These are phyloP conservation scores for Exophiala xenobiotica DNA, from an alignment of 2,329 filamentous ascomycete species.

Conservation along the genomic window DNA sequence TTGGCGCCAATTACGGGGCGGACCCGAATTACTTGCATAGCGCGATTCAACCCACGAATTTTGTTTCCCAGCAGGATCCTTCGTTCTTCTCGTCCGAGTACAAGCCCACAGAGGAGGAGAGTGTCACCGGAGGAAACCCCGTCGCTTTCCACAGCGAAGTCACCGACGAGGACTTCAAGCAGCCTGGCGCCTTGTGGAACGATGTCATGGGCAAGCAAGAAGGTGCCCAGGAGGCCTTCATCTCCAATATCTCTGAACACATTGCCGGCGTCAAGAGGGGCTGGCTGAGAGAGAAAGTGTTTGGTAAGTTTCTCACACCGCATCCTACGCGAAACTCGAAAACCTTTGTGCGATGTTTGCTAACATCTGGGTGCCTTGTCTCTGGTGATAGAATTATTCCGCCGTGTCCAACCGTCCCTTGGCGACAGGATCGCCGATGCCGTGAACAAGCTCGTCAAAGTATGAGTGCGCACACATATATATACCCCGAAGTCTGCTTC, in stretches of 20 bases:
- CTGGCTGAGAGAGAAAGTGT: conserved; percentile 60
- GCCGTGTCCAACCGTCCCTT: conserved; percentile 10
- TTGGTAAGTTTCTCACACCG: conserved; percentile 35
- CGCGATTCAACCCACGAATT: conserved; percentile 24
- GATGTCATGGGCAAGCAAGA: conserved; percentile 39
- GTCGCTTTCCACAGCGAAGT: conserved; percentile 41
- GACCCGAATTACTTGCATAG: conserved; percentile 56
- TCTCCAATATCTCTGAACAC: conserved; percentile 60
- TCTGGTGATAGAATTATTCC: conserved; percentile 12
- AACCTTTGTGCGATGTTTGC: no score
- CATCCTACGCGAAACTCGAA: no score
- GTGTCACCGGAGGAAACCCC: conserved; percentile 34
- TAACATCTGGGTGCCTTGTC: no score
- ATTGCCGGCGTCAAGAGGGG: conserved; percentile 56
- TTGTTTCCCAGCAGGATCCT: not conserved
- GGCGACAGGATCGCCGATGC: no score
- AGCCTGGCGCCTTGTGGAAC: conserved; percentile 46
- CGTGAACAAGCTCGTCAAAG: no score
- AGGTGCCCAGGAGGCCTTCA: conserved; percentile 62
- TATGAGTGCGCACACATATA: no score
- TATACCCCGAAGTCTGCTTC: conserved; percentile 26
- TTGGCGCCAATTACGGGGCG: conserved; percentile 56
- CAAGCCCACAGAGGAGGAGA: conserved; percentile 2
- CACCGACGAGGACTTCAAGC: conserved; percentile 46
- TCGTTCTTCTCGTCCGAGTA: no score